phyloP scores from a whole-genome alignment of 352 stramenopile species.

The Globisporangium canariense region DNA sequence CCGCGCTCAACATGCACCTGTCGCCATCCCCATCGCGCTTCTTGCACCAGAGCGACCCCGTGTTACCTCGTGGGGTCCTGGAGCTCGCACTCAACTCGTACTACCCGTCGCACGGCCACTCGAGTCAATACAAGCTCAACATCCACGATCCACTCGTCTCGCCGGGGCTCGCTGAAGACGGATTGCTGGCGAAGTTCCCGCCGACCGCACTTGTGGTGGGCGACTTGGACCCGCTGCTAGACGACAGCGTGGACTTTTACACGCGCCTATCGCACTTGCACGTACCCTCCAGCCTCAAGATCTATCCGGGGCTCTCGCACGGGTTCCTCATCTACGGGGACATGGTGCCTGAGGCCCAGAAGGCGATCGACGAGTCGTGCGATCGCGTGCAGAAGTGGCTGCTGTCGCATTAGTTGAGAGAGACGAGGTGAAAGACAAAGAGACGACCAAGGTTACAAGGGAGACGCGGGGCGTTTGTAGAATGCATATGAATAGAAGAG shows the following conservation, averaged over 20 bases:
- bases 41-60: conserved; percentile 84
- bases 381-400: conserved; percentile 67
- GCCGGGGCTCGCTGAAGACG: conserved; percentile 73
- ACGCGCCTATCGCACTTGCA: conserved; percentile 78
- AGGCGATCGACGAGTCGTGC: conserved; percentile 78
- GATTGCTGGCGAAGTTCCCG: conserved; percentile 70
- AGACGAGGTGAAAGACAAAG: no score
- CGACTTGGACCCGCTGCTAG: conserved; percentile 81
- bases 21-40: conserved; percentile 86
- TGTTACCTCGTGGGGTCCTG: conserved; percentile 78
- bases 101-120: conserved; percentile 78
- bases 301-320: conserved; percentile 80
- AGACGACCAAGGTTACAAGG: no score
- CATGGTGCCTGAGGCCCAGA: conserved; percentile 73
- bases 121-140: conserved; percentile 86
- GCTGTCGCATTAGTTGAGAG: background rate
- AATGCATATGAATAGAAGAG: no score
- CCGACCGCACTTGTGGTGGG: conserved; percentile 82
- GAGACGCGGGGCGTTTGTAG: no score
- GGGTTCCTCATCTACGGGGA: conserved; percentile 88
- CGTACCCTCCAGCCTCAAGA: conserved; percentile 78
- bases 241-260: conserved; percentile 90
- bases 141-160: conserved; percentile 88
- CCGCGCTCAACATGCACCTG: conserved; percentile 86
- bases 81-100: conserved; percentile 83